phyloP scores from a whole-genome alignment of 108 stramenopile species.

The Skeletonema costatum region DNA sequence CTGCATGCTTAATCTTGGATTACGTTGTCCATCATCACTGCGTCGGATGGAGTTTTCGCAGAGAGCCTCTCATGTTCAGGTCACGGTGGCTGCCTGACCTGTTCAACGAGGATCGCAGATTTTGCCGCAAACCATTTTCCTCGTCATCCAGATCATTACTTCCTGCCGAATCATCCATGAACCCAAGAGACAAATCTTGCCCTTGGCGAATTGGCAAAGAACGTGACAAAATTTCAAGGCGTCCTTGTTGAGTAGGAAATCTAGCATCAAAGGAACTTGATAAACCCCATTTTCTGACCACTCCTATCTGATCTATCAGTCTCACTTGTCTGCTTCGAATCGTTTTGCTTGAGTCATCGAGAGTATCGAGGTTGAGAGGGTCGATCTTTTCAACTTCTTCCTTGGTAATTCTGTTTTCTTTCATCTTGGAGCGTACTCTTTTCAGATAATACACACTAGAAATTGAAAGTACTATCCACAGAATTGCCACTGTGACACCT shows the following conservation, averaged over 20 bases:
- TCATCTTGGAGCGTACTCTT: neutral
- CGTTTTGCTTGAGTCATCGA: too few relatives aligned
- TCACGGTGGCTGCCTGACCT: neutral
- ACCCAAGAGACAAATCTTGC: neutral
- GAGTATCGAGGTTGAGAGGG: neutral
- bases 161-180: neutral
- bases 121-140: neutral
- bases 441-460: neutral
- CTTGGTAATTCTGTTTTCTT: neutral
- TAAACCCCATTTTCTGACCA: neutral
- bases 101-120: neutral
- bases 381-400: neutral
- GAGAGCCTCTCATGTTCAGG: neutral
- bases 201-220: neutral
- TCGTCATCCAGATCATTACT: neutral
- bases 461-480: neutral
- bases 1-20: neutral
- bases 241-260: neutral
- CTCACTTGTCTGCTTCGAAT: neutral
- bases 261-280: neutral
- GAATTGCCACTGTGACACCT: neutral
- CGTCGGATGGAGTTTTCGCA: neutral
- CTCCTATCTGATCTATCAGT: neutral
- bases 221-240: neutral
- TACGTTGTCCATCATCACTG: neutral